A percentile compares a stretch with the other conserved stretches of the same genome.
phyloP scores from a whole-genome alignment of 1,139 yeast genomes.

The Spathaspora jeffriesii region DNA sequence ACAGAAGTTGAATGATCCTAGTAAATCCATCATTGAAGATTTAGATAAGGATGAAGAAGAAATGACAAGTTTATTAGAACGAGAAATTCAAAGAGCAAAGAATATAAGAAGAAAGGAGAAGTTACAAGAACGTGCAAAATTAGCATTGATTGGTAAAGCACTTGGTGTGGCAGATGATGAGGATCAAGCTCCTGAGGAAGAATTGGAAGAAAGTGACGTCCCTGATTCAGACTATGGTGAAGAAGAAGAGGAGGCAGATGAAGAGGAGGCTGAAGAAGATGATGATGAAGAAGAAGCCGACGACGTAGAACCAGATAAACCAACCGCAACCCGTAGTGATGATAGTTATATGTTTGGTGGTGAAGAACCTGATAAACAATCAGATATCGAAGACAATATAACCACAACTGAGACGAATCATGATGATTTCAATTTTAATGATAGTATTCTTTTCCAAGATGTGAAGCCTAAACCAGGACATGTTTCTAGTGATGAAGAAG shows the following conservation, averaged over 20 bases:
- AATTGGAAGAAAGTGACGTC: conserved; percentile 22
- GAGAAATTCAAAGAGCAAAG: conserved; percentile 58
- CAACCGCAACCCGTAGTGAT: conserved; percentile 22
- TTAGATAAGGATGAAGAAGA: conserved; percentile 43
- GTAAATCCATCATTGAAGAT: conserved; percentile 31
- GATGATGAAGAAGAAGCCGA: conserved; percentile 17
- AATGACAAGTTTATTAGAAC: conserved; percentile 56
- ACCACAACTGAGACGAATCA: background rate
- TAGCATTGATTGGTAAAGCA: conserved; percentile 25
- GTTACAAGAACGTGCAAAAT: conserved; percentile 36
- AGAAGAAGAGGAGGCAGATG: conserved; percentile 10
- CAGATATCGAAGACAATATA: background rate
- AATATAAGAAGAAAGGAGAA: conserved; percentile 53
- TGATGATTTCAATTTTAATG: background rate
- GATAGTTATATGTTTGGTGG: conserved; percentile 42
- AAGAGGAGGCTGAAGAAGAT: conserved; percentile 11
- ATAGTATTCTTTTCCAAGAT: conserved; percentile 26
- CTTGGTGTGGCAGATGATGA: conserved; percentile 16
- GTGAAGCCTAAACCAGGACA: conserved; percentile 26
- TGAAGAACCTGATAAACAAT: conserved; percentile 7
- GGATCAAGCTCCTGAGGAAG: conserved; percentile 19
- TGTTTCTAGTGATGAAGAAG: conserved; percentile 3
- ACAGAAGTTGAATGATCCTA: conserved; percentile 26
- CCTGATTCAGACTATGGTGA: conserved; percentile 19
- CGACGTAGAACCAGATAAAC: conserved; percentile 15